Evolutionary conservation across 495 filamentous ascomycete species (phyloP).

Genomic region (Tuber brumale): DNA sequence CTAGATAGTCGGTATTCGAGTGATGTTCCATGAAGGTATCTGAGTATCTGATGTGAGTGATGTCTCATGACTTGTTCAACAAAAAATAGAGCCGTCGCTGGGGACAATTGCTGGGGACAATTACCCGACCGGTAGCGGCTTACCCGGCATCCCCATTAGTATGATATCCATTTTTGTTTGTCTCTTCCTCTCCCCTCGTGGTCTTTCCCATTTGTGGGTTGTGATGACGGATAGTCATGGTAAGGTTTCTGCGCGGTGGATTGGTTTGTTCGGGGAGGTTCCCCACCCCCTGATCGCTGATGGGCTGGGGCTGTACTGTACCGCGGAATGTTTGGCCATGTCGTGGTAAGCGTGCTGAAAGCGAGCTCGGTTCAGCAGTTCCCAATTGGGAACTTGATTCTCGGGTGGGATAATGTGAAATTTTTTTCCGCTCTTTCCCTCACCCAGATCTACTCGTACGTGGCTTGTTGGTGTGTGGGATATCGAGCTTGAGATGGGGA

Average conservation of each 20-base stretch:
- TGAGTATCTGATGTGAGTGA: background rate
- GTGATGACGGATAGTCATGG: background rate
- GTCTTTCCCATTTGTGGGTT: background rate
- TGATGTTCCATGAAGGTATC: background rate
- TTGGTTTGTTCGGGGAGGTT: background rate
- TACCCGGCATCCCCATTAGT: background rate
- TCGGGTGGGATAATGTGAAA: background rate
- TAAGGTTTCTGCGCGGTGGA: background rate
- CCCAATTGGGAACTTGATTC: background rate
- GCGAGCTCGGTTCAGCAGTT: background rate
- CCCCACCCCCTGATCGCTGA: background rate
- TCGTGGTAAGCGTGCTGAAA: background rate
- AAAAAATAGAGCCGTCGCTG: background rate
- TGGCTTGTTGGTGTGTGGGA: background rate
- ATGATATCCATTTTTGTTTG: background rate
- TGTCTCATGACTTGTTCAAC: background rate
- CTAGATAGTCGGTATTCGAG: background rate
- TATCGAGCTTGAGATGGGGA: background rate
- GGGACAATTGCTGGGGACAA: background rate
- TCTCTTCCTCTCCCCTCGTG: background rate
- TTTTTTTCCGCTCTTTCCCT: background rate
- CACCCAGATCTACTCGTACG: background rate
- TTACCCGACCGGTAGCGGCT: background rate
- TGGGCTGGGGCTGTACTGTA: background rate
- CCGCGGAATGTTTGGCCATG: background rate